Conservation (phyloP, 2,329 filamentous ascomycete genomes). For the Tolypocladium tundrense region DNA sequence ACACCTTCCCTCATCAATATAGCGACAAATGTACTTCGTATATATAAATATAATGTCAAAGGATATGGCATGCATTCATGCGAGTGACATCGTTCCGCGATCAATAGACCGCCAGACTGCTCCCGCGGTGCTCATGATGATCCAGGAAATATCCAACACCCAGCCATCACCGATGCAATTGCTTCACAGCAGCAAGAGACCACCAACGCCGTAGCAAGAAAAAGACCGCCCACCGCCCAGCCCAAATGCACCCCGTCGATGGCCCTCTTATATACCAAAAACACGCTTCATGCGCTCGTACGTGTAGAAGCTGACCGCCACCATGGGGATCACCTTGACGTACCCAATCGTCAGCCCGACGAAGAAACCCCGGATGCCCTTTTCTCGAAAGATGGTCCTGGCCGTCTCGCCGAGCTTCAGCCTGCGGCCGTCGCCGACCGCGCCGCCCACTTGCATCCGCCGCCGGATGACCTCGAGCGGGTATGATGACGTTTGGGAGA, state of each 20-base stretch:
- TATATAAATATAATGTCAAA: not conserved
- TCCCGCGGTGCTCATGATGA: not conserved
- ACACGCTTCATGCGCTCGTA: constrained; percentile 54
- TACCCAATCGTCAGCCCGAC: constrained; percentile 92
- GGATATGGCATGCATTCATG: not conserved
- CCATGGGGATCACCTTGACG: constrained; percentile 86
- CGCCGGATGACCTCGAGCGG: constrained; percentile 86
- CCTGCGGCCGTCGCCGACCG: constrained; percentile 79
- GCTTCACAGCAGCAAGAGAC: not conserved
- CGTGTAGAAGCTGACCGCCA: constrained; percentile 57
- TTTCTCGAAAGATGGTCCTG: constrained; percentile 62
- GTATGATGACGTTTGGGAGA: constrained; percentile 88
- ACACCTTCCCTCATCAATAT: not conserved
- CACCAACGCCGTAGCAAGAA: constrained; percentile 6
- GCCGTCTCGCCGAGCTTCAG: constrained; percentile 73
- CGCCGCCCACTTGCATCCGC: constrained; percentile 92
- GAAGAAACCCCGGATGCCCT: constrained; percentile 75
- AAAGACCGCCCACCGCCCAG: not conserved
- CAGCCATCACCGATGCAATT: not conserved
- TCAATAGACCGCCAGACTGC: not conserved
- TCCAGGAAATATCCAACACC: not conserved
- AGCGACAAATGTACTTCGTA: not conserved
- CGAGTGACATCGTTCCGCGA: not conserved
- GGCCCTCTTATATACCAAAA: constrained; percentile 48
- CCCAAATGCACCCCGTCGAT: not conserved